Percentiles rank a stretch among this genome's conserved stretches.
These are phyloP conservation scores for Starmerella etchellsii DNA, from an alignment of 805 yeast species.

Conservation along the genomic window DNA sequence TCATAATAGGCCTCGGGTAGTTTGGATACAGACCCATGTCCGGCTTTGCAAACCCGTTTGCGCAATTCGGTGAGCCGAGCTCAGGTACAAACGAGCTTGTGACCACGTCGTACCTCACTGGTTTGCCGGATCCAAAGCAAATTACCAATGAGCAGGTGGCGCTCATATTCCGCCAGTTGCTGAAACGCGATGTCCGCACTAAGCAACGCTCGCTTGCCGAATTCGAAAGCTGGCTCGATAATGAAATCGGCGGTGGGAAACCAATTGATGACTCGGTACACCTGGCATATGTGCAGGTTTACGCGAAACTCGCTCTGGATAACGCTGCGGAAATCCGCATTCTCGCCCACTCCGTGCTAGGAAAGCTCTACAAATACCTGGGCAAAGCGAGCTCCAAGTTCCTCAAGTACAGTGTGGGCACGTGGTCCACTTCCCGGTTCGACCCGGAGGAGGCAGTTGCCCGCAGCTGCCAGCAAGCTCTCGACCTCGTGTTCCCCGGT, in stretches of 20 bases:
- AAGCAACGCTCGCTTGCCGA: constrained; percentile 67
- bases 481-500: constrained; percentile 44
- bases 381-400: constrained; percentile 51
- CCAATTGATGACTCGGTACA: constrained; percentile 40
- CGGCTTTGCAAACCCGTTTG: constrained; percentile 18
- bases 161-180: constrained; percentile 58
- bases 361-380: constrained; percentile 36
- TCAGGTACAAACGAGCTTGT: constrained; percentile 31
- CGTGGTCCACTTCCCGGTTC: constrained; percentile 57
- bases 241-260: constrained; percentile 7
- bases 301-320: constrained; percentile 66
- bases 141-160: constrained; percentile 38
- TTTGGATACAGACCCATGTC: constrained; percentile 11
- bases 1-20: background rate
- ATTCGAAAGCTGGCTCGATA: constrained; percentile 24
- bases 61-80: constrained; percentile 15
- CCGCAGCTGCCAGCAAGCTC: constrained; percentile 34
- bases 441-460: constrained; percentile 59
- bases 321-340: constrained; percentile 52
- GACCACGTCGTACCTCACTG: constrained; percentile 62
- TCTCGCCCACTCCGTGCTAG: constrained; percentile 52
- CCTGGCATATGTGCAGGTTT: constrained; percentile 63
- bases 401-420: constrained; percentile 57
- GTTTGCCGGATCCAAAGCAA: constrained; percentile 56
- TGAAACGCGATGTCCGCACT: constrained; percentile 74